Evolutionary conservation across 202 grass and related monocot genomes (phyloP).

Genomic region (Thinopyrum obtusiflorum): DNA sequence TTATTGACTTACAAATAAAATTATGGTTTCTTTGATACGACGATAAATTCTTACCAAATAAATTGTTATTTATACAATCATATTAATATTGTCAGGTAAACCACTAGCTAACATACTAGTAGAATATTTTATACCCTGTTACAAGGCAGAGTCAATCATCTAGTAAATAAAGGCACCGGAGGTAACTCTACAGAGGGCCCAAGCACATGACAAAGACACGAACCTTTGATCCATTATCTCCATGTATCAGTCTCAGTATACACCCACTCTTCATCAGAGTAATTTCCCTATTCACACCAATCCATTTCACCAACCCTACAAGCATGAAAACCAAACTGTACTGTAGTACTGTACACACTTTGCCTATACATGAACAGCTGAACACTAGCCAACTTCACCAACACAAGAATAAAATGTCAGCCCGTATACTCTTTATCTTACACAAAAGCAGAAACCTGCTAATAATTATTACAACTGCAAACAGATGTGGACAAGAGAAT

Average conservation of each 20-base stretch:
- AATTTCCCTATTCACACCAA: constrained; percentile 6
- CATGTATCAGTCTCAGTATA: constrained; percentile 8
- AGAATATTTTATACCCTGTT: too few relatives aligned
- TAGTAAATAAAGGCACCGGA: background rate
- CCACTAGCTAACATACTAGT: too few relatives aligned
- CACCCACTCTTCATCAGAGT: background rate
- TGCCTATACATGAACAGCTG: constrained; percentile 12
- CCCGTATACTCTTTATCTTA: background rate
- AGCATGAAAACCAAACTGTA: background rate
- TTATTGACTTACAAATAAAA: too few relatives aligned
- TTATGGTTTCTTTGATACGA: too few relatives aligned
- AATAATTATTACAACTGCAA: constrained; percentile 14
- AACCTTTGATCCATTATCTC: background rate
- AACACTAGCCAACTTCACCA: background rate
- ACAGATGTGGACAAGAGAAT: background rate
- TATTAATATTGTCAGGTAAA: too few relatives aligned
- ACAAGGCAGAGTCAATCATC: too few relatives aligned
- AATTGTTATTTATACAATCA: too few relatives aligned
- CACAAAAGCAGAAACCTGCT: constrained; percentile 19
- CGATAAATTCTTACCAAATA: too few relatives aligned
- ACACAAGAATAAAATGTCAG: background rate
- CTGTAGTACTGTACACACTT: background rate
- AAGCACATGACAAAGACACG: background rate
- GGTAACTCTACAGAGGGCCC: background rate
- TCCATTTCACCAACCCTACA: background rate